phyloP scores from a whole-genome alignment of 176 grass and related monocot species.

The Otatea glauca region DNA sequence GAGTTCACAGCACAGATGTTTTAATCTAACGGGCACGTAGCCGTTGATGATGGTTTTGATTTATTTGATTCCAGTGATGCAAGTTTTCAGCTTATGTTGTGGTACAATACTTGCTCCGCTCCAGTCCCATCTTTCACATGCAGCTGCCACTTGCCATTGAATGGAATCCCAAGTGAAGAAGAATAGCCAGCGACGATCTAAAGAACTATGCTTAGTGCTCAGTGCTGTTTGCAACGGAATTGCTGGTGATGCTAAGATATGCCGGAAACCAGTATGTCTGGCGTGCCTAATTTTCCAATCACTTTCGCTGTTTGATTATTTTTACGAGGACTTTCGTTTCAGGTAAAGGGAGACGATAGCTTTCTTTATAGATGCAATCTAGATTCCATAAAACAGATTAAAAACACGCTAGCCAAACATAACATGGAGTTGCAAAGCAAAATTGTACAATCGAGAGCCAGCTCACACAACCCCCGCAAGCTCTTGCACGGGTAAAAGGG shows the following conservation, averaged over 20 bases:
- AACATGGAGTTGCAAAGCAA: not conserved
- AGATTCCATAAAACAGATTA: not conserved
- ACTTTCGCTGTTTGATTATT: not conserved
- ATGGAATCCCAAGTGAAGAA: slow-evolving; percentile 44
- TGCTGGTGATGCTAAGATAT: not conserved
- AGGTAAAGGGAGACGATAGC: not conserved
- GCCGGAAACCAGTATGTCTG: not conserved
- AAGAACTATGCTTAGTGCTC: slow-evolving; percentile 28
- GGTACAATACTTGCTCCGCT: slow-evolving; percentile 29
- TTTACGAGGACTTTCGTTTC: not conserved
- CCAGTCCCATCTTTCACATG: slow-evolving; percentile 26
- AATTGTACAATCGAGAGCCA: not conserved
- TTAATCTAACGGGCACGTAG: slow-evolving; percentile 30
- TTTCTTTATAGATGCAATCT: slow-evolving; percentile 17
- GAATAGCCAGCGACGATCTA: slow-evolving; percentile 28
- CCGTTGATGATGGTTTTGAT: slow-evolving; percentile 37
- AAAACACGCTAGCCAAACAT: not conserved
- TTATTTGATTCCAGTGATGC: slow-evolving; percentile 18
- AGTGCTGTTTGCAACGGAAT: slow-evolving; percentile 9
- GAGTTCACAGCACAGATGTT: slow-evolving; percentile 15
- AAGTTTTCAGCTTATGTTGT: slow-evolving; percentile 11
- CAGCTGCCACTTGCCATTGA: slow-evolving; percentile 34
- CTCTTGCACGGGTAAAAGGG: not conserved
- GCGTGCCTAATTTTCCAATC: not conserved
- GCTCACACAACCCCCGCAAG: not conserved